phyloP scores from a whole-genome alignment of 306 rosid genomes.

The Psophocarpus tetragonolobus region DNA sequence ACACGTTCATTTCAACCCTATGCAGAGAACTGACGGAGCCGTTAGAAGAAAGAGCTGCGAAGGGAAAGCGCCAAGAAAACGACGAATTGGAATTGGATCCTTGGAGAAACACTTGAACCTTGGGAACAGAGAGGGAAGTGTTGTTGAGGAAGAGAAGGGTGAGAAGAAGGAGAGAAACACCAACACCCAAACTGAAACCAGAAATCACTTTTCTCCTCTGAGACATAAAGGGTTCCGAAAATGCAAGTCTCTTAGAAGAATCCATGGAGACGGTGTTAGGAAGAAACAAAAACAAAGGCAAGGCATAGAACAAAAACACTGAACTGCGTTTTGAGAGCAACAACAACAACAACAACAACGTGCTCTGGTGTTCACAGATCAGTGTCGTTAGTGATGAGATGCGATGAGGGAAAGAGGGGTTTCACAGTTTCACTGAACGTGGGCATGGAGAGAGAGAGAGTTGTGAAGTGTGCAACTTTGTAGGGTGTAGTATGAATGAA shows the following conservation, averaged over 20 bases:
- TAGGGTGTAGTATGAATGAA: neutral
- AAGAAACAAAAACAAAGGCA: neutral
- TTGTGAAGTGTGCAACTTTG: neutral
- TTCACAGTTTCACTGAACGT: neutral
- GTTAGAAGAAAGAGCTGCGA: conserved; percentile 31
- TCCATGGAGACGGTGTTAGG: conserved; percentile 43
- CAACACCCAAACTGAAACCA: conserved; percentile 70
- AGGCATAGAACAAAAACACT: neutral
- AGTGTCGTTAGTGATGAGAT: neutral
- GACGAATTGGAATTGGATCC: conserved; percentile 44
- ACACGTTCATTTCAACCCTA: conserved; percentile 25
- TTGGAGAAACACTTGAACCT: conserved; percentile 43
- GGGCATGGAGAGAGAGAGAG: neutral
- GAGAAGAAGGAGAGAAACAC: conserved; percentile 53
- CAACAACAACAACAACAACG: neutral
- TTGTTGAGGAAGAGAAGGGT: conserved; percentile 45
- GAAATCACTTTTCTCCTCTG: conserved; percentile 64
- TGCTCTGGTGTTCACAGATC: neutral
- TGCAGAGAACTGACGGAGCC: neutral
- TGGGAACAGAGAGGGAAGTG: conserved; percentile 39
- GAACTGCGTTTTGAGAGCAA: no score
- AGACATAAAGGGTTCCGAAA: conserved; percentile 51
- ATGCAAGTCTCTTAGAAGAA: conserved; percentile 40
- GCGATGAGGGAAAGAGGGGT: neutral
- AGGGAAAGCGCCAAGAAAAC: conserved; percentile 44